These are phyloP conservation scores for Brassica hybrid DNA, from an alignment of 441 rosid genomes.

Conservation along the genomic window DNA sequence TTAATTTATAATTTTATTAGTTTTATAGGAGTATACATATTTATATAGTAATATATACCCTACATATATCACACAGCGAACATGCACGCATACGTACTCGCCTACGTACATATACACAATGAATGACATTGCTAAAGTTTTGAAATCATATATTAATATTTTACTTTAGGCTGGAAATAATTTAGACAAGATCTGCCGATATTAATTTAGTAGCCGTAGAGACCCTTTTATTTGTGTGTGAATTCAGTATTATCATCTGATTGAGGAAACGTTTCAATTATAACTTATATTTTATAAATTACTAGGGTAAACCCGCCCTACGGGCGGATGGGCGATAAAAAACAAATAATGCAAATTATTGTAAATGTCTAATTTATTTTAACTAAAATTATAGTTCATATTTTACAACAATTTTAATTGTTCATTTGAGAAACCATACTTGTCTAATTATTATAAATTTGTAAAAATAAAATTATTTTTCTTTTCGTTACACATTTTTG, in stretches of 20 bases:
- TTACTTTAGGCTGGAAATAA: not conserved
- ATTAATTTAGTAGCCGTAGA: not conserved
- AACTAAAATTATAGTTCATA: too few species aligned
- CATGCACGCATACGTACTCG: slow-evolving; percentile 37
- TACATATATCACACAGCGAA: not conserved
- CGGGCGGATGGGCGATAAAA: too few species aligned
- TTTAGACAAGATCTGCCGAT: not conserved
- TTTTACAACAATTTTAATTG: too few species aligned
- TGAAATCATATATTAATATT: not conserved
- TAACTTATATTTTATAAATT: not conserved
- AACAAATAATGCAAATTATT: too few species aligned
- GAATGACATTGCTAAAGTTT: not conserved
- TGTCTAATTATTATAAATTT: too few species aligned
- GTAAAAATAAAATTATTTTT: too few species aligned
- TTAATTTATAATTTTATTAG: not conserved
- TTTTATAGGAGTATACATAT: not conserved
- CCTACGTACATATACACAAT: slow-evolving; percentile 23
- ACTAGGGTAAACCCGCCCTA: too few species aligned
- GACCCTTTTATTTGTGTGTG: not conserved
- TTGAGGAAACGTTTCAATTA: not conserved
- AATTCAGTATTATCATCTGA: not conserved
- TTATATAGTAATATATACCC: not conserved
- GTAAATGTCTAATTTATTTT: too few species aligned
- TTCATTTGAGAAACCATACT: too few species aligned
- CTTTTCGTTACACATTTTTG: too few species aligned